Percentiles rank a stretch among this genome's conserved stretches.
Evolutionary conservation across 2,329 filamentous ascomycete genomes (phyloP).

Genomic region (Colletotrichum salicis): DNA sequence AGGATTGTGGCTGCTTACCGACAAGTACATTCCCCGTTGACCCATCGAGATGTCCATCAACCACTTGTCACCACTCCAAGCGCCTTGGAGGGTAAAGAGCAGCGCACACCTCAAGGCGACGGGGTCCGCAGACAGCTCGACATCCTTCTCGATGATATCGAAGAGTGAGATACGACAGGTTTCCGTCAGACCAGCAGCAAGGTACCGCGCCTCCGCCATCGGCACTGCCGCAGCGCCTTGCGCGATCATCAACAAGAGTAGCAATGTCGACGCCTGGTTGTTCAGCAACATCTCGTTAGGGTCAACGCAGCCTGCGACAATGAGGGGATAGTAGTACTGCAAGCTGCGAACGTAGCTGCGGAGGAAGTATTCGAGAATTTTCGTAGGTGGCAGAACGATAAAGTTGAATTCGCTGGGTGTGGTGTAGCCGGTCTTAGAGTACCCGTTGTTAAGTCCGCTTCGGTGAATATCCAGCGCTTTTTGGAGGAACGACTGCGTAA

Average conservation of each 20-base stretch:
- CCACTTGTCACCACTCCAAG: conserved; percentile 82
- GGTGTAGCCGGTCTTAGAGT: conserved; percentile 54
- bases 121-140: conserved; percentile 73
- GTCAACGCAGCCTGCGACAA: conserved; percentile 69
- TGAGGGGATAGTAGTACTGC: conserved; percentile 73
- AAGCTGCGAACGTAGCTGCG: conserved; percentile 74
- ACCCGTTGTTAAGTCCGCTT: conserved; percentile 55
- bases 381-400: conserved; percentile 72
- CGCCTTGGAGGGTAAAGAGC: conserved; percentile 74
- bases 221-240: conserved; percentile 75
- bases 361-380: conserved; percentile 75
- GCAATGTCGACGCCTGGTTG: conserved; percentile 72
- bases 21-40: conserved; percentile 77
- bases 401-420: conserved; percentile 68
- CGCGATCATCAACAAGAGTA: conserved; percentile 78
- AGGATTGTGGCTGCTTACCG: conserved; percentile 52
- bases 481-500: conserved; percentile 76
- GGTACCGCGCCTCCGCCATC: conserved; percentile 70
- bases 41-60: conserved; percentile 82
- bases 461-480: conserved; percentile 77
- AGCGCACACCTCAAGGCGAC: conserved; percentile 73
- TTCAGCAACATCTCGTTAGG: conserved; percentile 75
- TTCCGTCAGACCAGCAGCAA: conserved; percentile 75
- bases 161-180: conserved; percentile 78
- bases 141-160: conserved; percentile 77